A percentile compares a stretch with the other conserved stretches of the same genome.
These are phyloP conservation scores for Solanum chacoense DNA, from an alignment of 305 asterid species.

Conservation along the genomic window DNA sequence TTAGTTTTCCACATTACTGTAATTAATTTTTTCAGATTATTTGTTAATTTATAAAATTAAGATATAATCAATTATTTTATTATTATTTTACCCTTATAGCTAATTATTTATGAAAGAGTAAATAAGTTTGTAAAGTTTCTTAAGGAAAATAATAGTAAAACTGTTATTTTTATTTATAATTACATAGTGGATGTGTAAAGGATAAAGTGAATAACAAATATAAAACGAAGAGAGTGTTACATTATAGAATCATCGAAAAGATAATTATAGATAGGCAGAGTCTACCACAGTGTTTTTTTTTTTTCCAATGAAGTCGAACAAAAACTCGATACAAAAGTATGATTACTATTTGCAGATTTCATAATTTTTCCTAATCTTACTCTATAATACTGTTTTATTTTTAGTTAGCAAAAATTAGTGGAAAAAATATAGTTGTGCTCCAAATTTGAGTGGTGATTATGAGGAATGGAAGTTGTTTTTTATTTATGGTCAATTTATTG, in stretches of 20 bases:
- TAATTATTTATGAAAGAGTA: background rate
- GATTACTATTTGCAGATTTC: background rate
- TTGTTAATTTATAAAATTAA: background rate
- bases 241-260: background rate
- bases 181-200: rapidly evolving
- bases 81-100: background rate
- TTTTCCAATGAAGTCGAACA: background rate
- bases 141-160: background rate
- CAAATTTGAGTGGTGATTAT: background rate
- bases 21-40: background rate
- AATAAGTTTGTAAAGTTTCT: background rate
- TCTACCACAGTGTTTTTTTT: background rate
- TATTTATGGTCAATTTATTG: background rate
- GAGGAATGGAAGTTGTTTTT: background rate
- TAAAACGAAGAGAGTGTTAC: rapidly evolving
- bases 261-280: background rate
- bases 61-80: background rate
- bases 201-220: background rate
- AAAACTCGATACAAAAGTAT: background rate
- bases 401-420: background rate
- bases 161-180: background rate
- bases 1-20: background rate
- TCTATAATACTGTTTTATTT: background rate
- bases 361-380: background rate
- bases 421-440: background rate